Percentiles rank a stretch among this genome's conserved stretches.
Conservation (phyloP, 306 rosid genomes). For the apple (Malus domestica) region ASM211411v1 NC_041803.1:1638501-1639000, state of each 20-base stretch:
- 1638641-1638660: neutral
- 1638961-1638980: constrained; percentile 68
- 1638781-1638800: constrained; percentile 12
- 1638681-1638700: constrained; percentile 8
- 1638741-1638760: neutral
- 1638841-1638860: neutral
- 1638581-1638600: constrained; percentile 79
- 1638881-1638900: constrained; percentile 38
- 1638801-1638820: constrained; percentile 23
- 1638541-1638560: neutral
- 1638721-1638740: constrained; percentile 14
- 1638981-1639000: constrained; percentile 72
- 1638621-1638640: constrained; percentile 2
- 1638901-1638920: constrained; percentile 86
- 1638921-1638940: constrained; percentile 36
- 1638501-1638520: neutral
- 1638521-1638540: neutral
- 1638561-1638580: constrained; percentile 47
- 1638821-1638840: constrained; percentile 10
- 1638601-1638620: constrained; percentile 59
- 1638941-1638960: constrained; percentile 27
- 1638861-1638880: neutral
- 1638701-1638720: neutral
- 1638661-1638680: constrained; percentile 8
- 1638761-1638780: neutral